Percentiles rank a stretch among this genome's conserved stretches.
Evolutionary conservation across 2,329 filamentous ascomycete genomes (phyloP).

Genomic region (Xylaria sp.): DNA sequence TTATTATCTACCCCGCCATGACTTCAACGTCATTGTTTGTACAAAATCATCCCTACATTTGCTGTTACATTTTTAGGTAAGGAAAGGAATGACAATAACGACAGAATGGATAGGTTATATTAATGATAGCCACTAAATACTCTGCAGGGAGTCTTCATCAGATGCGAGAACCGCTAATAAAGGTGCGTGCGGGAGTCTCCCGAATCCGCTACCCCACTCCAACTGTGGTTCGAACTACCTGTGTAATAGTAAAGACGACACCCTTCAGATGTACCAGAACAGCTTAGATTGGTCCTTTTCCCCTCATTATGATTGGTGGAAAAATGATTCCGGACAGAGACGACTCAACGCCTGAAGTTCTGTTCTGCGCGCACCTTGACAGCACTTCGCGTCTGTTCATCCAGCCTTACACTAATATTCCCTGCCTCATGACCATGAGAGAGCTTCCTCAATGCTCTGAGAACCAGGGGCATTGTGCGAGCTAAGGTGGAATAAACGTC

Average conservation of each 20-base stretch:
- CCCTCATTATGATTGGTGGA: slow-evolving; percentile 27
- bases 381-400: neutral
- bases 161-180: neutral
- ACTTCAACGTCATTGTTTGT: neutral
- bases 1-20: slow-evolving; percentile 6
- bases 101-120: neutral
- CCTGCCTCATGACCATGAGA: neutral
- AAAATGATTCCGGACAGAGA: slow-evolving; percentile 24
- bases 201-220: neutral
- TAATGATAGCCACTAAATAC: neutral
- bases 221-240: slow-evolving; percentile 1
- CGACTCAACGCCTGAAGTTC: slow-evolving; percentile 15
- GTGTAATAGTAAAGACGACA: slow-evolving; percentile 1
- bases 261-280: slow-evolving; percentile 1
- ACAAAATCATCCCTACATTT: neutral
- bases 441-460: neutral
- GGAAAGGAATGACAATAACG: neutral
- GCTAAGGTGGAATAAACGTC: neutral
- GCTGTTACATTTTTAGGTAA: too few species aligned
- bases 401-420: neutral
- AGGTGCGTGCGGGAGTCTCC: neutral
- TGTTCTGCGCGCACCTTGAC: neutral
- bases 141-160: neutral
- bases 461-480: neutral
- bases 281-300: neutral